Evolutionary conservation across 2,329 filamentous ascomycete species (phyloP), one percentile per base, ranked within the genome.

Genomic region (Ophiobolus disseminans): DNA sequence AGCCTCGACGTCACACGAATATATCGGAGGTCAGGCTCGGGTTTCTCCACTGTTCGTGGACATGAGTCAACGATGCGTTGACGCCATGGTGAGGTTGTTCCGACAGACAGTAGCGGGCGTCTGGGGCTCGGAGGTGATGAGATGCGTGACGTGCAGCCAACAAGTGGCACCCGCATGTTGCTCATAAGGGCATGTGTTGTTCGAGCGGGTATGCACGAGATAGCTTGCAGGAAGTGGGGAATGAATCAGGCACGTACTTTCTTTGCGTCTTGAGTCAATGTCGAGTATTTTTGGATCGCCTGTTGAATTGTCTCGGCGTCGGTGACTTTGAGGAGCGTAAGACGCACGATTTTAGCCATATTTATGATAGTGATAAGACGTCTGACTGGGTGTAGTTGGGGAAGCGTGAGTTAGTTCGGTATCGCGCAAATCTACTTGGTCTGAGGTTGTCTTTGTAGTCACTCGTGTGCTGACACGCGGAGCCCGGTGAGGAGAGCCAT

Each of bases 271-370:
- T 63, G 56, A 41, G 45, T 53, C 49, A 74, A 57, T 8, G 68
- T 65, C 7, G 65, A 60, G 64, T 72, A 74, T 50, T 66, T 69
- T 16, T 62, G 43, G 39, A 70, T 55, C 3, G 63, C 58, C 42
- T 63, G 62, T 49, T 69, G 53, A 46, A 73, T 47, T 46, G 61
- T 43, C 23, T 63, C 53, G 3, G 48, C 17, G 35, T 73, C 63
- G 42, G 66, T 55, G 47, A 73, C 58, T 53, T 74, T 73, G 66
- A 74, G 72, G 22, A 73, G 57, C 10, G 70, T 73, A 39, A 73
- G 55, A 47, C 71, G 71, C 43, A 66, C 49, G 54, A 74, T 66
- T 40, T 62, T 62, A 9, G 65, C 43, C 69, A 72, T 73, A 30
- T 34, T 66, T n/a, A n/a, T n/a, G n/a, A n/a, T n/a, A n/a, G n/a